These are phyloP conservation scores for Nasturtium officinale DNA, from an alignment of 345 rosid genomes.

Conservation along the genomic window DNA sequence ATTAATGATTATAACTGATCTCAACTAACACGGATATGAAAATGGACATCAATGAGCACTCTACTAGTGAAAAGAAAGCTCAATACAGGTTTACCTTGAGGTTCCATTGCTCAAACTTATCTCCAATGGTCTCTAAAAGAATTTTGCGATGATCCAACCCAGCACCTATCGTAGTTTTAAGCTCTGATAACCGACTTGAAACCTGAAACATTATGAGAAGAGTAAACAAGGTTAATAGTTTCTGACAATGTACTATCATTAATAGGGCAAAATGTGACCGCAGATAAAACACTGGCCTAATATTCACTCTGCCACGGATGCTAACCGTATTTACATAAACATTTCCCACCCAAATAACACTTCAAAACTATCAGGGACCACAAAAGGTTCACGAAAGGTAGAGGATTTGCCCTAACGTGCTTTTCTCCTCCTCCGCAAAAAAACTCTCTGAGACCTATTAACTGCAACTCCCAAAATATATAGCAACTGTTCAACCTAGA, in stretches of 20 bases:
- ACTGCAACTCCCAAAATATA: not conserved
- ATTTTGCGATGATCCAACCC: slow-evolving; percentile 65
- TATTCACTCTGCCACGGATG: slow-evolving; percentile 17
- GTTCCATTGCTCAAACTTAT: slow-evolving; percentile 82
- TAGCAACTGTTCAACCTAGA: slow-evolving; percentile 1
- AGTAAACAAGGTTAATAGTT: slow-evolving; percentile 14
- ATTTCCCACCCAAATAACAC: slow-evolving; percentile 21
- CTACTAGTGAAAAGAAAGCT: slow-evolving; percentile 21
- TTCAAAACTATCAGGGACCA: not conserved
- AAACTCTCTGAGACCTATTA: not conserved
- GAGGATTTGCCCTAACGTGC: slow-evolving; percentile 11
- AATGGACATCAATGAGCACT: slow-evolving; percentile 16
- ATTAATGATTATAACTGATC: slow-evolving; percentile 13
- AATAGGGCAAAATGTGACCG: slow-evolving; percentile 6
- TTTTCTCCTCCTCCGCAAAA: slow-evolving; percentile 8
- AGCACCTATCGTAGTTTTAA: slow-evolving; percentile 73
- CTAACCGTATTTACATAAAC: slow-evolving; percentile 2
- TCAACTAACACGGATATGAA: not conserved
- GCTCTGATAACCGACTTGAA: slow-evolving; percentile 67
- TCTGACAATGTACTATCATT: slow-evolving; percentile 9
- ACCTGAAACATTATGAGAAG: slow-evolving; percentile 54
- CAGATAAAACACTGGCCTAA: slow-evolving; percentile 14
- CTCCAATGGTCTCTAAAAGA: slow-evolving; percentile 73
- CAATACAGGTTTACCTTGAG: slow-evolving; percentile 52
- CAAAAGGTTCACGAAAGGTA: not conserved